These are phyloP conservation scores for Lasiosphaeriaceae sp. DNA, from an alignment of 495 filamentous ascomycete genomes.

Conservation along the genomic window DNA sequence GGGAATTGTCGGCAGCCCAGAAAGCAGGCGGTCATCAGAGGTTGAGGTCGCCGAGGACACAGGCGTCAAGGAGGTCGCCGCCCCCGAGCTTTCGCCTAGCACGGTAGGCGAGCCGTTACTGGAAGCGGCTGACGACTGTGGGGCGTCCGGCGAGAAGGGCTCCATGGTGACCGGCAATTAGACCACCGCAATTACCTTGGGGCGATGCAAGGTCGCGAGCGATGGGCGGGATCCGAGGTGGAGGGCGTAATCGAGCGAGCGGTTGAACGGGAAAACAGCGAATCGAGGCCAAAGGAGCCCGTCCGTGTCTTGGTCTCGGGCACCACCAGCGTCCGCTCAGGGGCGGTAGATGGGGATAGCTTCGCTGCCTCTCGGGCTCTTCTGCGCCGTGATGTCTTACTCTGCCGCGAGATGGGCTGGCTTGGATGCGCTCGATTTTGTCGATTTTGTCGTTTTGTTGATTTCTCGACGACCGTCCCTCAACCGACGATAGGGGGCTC, in stretches of 20 bases:
- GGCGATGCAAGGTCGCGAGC: conserved; percentile 6
- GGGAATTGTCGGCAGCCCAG: conserved; percentile 38
- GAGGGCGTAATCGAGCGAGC: conserved; percentile 1
- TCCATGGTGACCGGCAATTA: conserved; percentile 32
- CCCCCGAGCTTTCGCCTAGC: conserved; percentile 28
- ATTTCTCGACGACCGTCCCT: too few relatives aligned
- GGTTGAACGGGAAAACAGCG: background rate
- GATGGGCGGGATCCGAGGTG: conserved; percentile 2
- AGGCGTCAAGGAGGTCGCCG: conserved; percentile 27
- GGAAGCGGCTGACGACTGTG: conserved; percentile 26
- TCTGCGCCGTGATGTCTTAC: too few relatives aligned
- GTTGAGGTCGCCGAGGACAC: conserved; percentile 33
- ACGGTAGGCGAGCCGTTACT: conserved; percentile 30
- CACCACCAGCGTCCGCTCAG: background rate
- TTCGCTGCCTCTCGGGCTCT: too few relatives aligned
- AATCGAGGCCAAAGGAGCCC: background rate
- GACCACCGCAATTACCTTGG: conserved; percentile 1
- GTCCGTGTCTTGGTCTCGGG: background rate
- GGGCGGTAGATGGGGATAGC: too few relatives aligned
- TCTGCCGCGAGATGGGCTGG: too few relatives aligned
- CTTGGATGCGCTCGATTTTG: too few relatives aligned
- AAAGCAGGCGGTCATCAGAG: conserved; percentile 25
- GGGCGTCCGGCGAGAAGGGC: conserved; percentile 28
- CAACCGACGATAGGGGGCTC: background rate
- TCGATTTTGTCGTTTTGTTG: too few relatives aligned